These are phyloP conservation scores for Ploettnerulaceae sp. DNA, from an alignment of 2,329 filamentous ascomycete species.

Conservation along the genomic window DNA sequence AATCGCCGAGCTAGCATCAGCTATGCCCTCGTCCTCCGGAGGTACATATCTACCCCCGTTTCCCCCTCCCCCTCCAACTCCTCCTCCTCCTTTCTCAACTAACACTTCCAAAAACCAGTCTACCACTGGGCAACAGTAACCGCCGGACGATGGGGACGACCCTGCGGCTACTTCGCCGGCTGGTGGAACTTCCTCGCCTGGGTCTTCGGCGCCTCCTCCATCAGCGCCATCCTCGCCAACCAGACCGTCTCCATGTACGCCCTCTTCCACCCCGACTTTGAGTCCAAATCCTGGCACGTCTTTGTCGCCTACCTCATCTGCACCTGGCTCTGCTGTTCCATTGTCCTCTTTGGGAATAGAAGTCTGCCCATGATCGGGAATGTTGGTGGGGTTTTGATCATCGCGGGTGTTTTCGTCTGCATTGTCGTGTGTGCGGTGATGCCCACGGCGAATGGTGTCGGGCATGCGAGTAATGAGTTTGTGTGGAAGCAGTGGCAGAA, in stretches of 20 bases:
- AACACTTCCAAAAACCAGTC: slow-evolving; percentile 35
- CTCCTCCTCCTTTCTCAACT: slow-evolving; percentile 25
- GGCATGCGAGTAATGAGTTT: slow-evolving; percentile 31
- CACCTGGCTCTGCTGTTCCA: slow-evolving; percentile 41
- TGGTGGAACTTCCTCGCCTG: slow-evolving; percentile 49
- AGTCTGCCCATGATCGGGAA: slow-evolving; percentile 48
- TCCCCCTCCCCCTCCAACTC: no score
- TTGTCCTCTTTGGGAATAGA: slow-evolving; percentile 51
- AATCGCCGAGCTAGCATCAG: slow-evolving; percentile 39
- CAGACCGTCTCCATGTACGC: slow-evolving; percentile 46
- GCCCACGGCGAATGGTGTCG: slow-evolving; percentile 39
- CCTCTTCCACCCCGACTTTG: slow-evolving; percentile 43
- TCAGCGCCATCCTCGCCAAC: slow-evolving; percentile 35
- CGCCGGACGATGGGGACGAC: slow-evolving; percentile 42
- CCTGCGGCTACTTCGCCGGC: slow-evolving; percentile 45
- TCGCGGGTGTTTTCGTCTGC: slow-evolving; percentile 50
- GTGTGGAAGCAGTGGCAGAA: slow-evolving; percentile 44
- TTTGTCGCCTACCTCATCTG: slow-evolving; percentile 45
- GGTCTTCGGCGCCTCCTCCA: slow-evolving; percentile 22
- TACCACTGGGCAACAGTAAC: slow-evolving; percentile 51
- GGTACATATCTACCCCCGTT: no score
- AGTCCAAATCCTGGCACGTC: slow-evolving; percentile 44
- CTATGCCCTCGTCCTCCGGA: not conserved
- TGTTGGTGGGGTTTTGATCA: slow-evolving; percentile 48
- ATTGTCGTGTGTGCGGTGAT: slow-evolving; percentile 43